A percentile compares a stretch with the other conserved stretches of the same genome.
Evolutionary conservation across 2,329 filamentous ascomycete genomes (phyloP).

Genomic region (Fusarium foetens): DNA sequence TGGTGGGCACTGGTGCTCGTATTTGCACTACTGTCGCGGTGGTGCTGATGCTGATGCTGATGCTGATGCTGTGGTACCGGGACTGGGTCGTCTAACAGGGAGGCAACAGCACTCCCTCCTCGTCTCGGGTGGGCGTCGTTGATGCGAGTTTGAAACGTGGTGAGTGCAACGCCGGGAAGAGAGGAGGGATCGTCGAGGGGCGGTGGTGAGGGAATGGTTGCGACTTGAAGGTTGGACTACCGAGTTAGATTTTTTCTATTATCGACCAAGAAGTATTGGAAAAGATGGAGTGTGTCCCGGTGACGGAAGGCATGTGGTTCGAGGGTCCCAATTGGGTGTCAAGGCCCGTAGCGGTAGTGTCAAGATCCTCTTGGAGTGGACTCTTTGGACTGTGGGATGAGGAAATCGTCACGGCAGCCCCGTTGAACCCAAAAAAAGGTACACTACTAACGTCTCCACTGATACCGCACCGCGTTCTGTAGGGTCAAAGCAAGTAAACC

Average conservation of each 20-base stretch:
- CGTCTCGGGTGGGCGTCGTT: conserved; percentile 43
- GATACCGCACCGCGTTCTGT: conserved; percentile 10
- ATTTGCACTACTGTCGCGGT: conserved; percentile 11
- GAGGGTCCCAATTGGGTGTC: conserved; percentile 33
- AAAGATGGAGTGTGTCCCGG: conserved; percentile 17
- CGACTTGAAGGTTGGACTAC: conserved; percentile 21
- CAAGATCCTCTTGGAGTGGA: conserved; percentile 15
- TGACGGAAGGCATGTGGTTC: conserved; percentile 32
- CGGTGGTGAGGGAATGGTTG: conserved; percentile 50
- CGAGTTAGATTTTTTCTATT: conserved; percentile 8
- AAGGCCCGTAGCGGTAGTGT: conserved; percentile 8
- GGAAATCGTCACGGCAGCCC: conserved; percentile 32
- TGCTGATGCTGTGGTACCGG: conserved; percentile 11
- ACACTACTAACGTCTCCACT: conserved; percentile 30
- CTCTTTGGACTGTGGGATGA: conserved; percentile 21
- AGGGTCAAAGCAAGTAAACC: neutral
- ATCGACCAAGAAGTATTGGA: conserved; percentile 3
- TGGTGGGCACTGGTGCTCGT: neutral
- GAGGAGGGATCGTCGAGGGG: conserved; percentile 53
- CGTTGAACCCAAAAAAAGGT: conserved; percentile 19
- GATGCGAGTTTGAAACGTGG: conserved; percentile 27
- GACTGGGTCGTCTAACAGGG: conserved; percentile 18
- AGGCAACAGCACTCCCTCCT: conserved; percentile 50
- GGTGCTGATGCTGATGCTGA: conserved; percentile 9
- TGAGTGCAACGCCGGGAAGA: conserved; percentile 46